These are phyloP conservation scores for Endocladia muricata DNA, from an alignment of 31 red algal genomes.

Conservation along the genomic window DNA sequence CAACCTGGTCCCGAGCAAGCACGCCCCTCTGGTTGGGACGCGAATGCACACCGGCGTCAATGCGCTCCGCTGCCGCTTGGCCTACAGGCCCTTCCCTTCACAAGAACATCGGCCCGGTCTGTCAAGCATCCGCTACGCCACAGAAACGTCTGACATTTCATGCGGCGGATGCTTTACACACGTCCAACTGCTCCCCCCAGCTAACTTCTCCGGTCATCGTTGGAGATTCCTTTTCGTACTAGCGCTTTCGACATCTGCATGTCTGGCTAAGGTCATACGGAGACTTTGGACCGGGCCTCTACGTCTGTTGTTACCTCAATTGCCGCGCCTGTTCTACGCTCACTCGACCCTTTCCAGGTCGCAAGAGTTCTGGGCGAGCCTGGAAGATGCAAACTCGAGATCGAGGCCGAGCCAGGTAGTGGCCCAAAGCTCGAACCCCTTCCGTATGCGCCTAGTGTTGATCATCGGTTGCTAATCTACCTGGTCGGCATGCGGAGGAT, in stretches of 20 bases:
- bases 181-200: background rate
- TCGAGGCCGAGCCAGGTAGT: background rate
- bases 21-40: no score
- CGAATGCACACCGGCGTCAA: no score
- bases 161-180: conserved; percentile 29
- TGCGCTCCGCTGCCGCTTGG: no score
- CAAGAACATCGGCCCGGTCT: no score
- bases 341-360: conserved; percentile 1
- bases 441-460: background rate
- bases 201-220: background rate
- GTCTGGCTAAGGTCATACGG: background rate
- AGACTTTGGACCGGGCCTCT: no score
- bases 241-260: background rate
- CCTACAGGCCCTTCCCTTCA: no score
- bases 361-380: background rate
- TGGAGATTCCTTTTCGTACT: background rate
- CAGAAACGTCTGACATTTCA: conserved; percentile 32
- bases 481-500: conserved; percentile 1
- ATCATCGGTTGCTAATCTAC: background rate
- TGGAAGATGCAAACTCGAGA: background rate
- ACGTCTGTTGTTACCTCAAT: background rate
- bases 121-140: no score
- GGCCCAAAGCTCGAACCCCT: background rate
- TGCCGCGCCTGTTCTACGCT: background rate
- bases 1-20: no score